Base-by-base conservation (phyloP, 1,139 yeast species). In the Geotrichum restrictum region DNA sequence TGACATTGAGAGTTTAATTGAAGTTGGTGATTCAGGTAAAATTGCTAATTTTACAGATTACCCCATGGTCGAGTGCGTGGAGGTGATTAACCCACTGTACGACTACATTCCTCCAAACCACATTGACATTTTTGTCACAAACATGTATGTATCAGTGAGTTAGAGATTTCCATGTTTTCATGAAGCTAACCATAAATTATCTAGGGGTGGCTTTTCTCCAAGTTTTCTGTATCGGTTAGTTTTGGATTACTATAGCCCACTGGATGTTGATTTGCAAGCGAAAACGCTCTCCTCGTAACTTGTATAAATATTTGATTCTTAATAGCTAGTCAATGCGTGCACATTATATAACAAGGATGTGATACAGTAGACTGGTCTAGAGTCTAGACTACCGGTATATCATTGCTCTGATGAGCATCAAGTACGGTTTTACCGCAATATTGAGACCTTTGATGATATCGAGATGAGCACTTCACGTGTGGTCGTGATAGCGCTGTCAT, bases 51-150 rank as follows among this genome's bases (percentile, higher is more conserved):
- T 84, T 67, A 79, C 80, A 43, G 88, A 88, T 62, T 79, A 80
- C 27, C 67, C 63, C 37, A 63, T 70, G 58, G 78, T 85, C 63
- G 85, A 84, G 57, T 81, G 83, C 62, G 85, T 88, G 51, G 95
- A 87, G 63, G 91, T 91, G 27, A 78, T 93, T 48, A 94, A 94
- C 69, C 97, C 98, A n/a, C 74, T 88, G 57, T 86, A 81, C 61
- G 98, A 91, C 67, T 93, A 91, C 67, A 83, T 94, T 42, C 84
- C 93, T 3, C 98, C 99, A 0, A 98, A 91, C 64, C 83, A 88
- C 65, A 87, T 94, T 59, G 98, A 93, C 69, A 88, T 94, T 59
- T 89, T 85, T 69, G 88, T 93, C 63, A 91, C 98, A 18, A 93
- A 94, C 67, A 80, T 89, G 73, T 72, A 64, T 52, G 75, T 70